Base-by-base conservation (phyloP, 192 early-diverging fungal genomes). In the Coemansia guatemalensis region DNA sequence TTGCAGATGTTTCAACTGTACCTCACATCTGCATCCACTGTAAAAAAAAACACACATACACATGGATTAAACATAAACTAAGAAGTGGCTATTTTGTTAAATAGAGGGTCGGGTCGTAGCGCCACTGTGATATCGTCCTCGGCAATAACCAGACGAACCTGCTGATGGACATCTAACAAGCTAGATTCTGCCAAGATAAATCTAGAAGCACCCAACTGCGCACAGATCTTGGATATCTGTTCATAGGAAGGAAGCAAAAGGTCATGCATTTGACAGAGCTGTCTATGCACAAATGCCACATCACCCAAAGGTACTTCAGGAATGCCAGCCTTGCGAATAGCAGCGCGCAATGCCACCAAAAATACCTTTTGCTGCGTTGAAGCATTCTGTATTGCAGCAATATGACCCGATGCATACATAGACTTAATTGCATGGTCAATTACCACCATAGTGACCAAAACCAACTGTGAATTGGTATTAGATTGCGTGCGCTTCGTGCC, bases 291-390 rank as follows among this genome's bases (percentile, higher is more conserved):
- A 64, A 86, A 83, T 9, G 86, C 81, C 41, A 94, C 87, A 49
- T 90, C 86, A 5, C 84, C 86, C 70, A 93, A 87, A 9, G 89
- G 80, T 4, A 90, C 88, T 47, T 95, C 91, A 18, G 86, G 81
- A 5, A 86, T 58, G 4, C 95, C 96, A 0, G 74, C 76, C 21
- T 85, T 82, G 33, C 91, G 78, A 18, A 90, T 63, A 18, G 75
- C 69, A 32, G 85, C 77, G 7, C 90, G 76, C 30, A 94, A 58
- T 0, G 91, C 80, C 1, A 95, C 82, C 30, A 98, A 62, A 62
- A 96, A 96, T 21, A 98, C 44, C 67, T 93, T 91, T 62, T 95
- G 95, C 58, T 95, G 93, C 35, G 88, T 54, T 5, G 88, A 88
- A n/a, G 85, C 87, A 25, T 75, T 73, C 63, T 86, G 81, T 26